Percentiles rank a stretch among this genome's conserved stretches.
phyloP scores from a whole-genome alignment of 345 rosid genomes.

The Capsella bursapastoris region DNA sequence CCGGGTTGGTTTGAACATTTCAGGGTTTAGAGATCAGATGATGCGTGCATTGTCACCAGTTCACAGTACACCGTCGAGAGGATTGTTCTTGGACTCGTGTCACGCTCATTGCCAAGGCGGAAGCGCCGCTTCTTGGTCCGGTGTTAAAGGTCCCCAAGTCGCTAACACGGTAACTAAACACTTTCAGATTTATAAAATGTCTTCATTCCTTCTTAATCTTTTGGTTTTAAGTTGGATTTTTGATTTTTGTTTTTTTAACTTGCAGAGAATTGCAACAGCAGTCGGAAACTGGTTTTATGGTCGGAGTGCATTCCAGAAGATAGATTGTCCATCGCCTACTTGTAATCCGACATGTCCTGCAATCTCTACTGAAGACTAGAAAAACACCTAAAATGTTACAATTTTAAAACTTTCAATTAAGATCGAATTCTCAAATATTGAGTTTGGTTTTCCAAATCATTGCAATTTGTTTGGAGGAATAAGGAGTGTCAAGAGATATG shows the following conservation, averaged over 20 bases:
- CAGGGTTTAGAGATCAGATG: conserved; percentile 71
- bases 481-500: background rate
- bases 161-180: conserved; percentile 51
- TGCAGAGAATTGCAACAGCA: conserved; percentile 77
- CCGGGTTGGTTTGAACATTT: conserved; percentile 11
- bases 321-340: conserved; percentile 80
- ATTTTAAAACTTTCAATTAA: background rate
- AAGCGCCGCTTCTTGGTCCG: conserved; percentile 69
- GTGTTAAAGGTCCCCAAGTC: conserved; percentile 62
- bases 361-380: conserved; percentile 43
- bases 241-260: background rate
- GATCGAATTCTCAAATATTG: background rate
- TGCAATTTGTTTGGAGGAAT: conserved; percentile 7
- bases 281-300: conserved; percentile 87
- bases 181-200: no score
- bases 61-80: conserved; percentile 57
- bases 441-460: background rate
- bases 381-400: background rate
- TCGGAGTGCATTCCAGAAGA: conserved; percentile 62
- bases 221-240: background rate
- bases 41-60: conserved; percentile 56
- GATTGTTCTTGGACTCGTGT: conserved; percentile 86
- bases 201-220: background rate
- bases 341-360: conserved; percentile 85
- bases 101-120: conserved; percentile 85